Base-by-base conservation (phyloP, 2,329 filamentous ascomycete genomes). In the Macrophomina phaseolina region DNA sequence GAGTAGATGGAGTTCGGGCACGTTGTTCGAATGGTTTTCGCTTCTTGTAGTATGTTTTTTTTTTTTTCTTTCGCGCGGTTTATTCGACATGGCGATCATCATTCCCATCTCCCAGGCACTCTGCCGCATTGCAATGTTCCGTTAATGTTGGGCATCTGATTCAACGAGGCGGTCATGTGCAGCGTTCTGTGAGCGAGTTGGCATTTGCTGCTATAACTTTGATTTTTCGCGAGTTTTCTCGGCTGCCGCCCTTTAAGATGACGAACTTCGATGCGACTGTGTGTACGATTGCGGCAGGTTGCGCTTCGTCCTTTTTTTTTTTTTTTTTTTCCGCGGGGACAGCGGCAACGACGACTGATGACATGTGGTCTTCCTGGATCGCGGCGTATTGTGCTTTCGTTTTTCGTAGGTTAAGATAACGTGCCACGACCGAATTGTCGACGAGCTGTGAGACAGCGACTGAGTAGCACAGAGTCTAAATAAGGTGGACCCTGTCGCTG, bases 1-100 rank as follows among this genome's bases (percentile, higher is more conserved):
- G 55, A 36, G 34, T 49, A 62, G 45, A 62, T 36, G 58, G 58
- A 36, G 58, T 62, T 51, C 23, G 14, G 58, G 58, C 30, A 40
- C 30, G 42, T 42, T 49, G 23, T 38, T 9, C 23, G 45, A 11
- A n/a, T 28, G 14, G 28, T 48, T 1, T 62, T 38, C 45, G 32
- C 32, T 40, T 62, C 58, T 62, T 62, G 58, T 51, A 62, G n/a
- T 16, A 62, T 38, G 42, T 16, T 23, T 14, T n/a, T 16, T 16
- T 23, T 14, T n/a, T 16, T 62, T 23, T 11, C 32, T 52, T 7
- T 18, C 56, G 46, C 30, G 56, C 56, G 18, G 56, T 34, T 7
- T 32, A 38, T 62, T 62, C 8, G 14, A 6, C 11, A 14, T 30
- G 18, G 45, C 23, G 1, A 23, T 23, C 40, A 9, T 23, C 40